Evolutionary conservation across 2,329 filamentous ascomycete genomes (phyloP).

Genomic region (Emericellopsis atlantica): DNA sequence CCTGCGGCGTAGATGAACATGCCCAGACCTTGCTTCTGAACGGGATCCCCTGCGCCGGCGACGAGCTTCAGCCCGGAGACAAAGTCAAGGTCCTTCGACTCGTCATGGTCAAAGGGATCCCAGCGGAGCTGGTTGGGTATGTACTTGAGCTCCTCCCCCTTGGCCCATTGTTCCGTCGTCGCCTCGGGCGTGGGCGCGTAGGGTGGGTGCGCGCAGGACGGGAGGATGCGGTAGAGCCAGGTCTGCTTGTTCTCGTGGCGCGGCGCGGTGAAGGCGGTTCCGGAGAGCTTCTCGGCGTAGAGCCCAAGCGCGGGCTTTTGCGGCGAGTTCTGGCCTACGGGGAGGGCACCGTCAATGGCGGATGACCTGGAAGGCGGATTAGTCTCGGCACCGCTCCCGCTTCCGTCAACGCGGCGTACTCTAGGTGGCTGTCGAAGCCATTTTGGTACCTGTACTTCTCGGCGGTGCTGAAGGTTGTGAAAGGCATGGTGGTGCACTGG

Average conservation of each 20-base stretch:
- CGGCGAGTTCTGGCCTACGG: conserved; percentile 67
- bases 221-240: conserved; percentile 60
- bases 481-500: conserved; percentile 26
- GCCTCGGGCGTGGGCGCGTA: conserved; percentile 32
- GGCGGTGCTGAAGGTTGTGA: conserved; percentile 31
- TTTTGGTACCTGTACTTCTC: conserved; percentile 64
- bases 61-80: conserved; percentile 52
- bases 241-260: conserved; percentile 57
- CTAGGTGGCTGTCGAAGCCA: conserved; percentile 66
- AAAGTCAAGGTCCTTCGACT: conserved; percentile 35
- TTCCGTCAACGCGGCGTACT: conserved; percentile 32
- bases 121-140: conserved; percentile 71
- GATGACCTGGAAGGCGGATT: conserved; percentile 44
- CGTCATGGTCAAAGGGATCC: conserved; percentile 67
- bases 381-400: no score
- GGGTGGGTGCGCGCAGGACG: conserved; percentile 47
- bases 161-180: conserved; percentile 5
- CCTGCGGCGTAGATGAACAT: conserved; percentile 74
- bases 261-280: conserved; percentile 59
- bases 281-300: conserved; percentile 70
- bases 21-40: conserved; percentile 65
- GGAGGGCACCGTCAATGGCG: conserved; percentile 61
- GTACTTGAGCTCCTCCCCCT: conserved; percentile 13
- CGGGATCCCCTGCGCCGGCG: conserved; percentile 67
- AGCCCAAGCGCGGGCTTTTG: conserved; percentile 69